Percentiles rank a stretch among this genome's conserved stretches.
phyloP scores from a whole-genome alignment of 2,329 filamentous ascomycete genomes.

The Penicillium sp. region DNA sequence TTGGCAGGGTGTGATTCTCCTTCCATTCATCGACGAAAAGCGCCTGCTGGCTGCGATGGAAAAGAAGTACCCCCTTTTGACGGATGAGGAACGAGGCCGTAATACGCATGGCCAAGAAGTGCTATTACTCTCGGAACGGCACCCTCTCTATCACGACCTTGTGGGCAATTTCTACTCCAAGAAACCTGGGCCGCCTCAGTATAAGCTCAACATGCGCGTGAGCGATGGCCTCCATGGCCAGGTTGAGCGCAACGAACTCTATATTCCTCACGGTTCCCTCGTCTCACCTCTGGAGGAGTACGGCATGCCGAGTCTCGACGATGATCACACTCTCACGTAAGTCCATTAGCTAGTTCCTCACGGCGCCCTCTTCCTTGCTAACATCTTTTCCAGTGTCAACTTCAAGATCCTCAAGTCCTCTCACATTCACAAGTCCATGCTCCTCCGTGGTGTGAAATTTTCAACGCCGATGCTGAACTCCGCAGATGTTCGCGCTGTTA shows the following conservation, averaged over 20 bases:
- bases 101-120: conserved; percentile 81
- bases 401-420: conserved; percentile 77
- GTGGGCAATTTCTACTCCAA: conserved; percentile 89
- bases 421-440: conserved; percentile 87
- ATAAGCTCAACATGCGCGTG: conserved; percentile 72
- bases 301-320: conserved; percentile 74
- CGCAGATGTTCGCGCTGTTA: conserved; percentile 73
- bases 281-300: conserved; percentile 73
- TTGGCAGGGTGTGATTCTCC: conserved; percentile 91
- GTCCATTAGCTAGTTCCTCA: conserved; percentile 34
- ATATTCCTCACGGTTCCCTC: conserved; percentile 82
- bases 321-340: conserved; percentile 83
- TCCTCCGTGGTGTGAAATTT: conserved; percentile 79
- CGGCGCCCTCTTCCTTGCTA: conserved; percentile 23
- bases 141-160: conserved; percentile 84
- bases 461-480: conserved; percentile 71
- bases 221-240: conserved; percentile 79
- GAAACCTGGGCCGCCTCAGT: conserved; percentile 67
- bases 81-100: conserved; percentile 72
- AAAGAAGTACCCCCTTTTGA: conserved; percentile 78
- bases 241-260: conserved; percentile 78
- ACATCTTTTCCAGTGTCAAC: conserved; percentile 64
- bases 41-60: conserved; percentile 80
- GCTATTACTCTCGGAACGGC: conserved; percentile 78
- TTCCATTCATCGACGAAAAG: conserved; percentile 95